phyloP scores from a whole-genome alignment of 192 early-diverging fungal genomes.

The Chytriomyces confervae region DNA sequence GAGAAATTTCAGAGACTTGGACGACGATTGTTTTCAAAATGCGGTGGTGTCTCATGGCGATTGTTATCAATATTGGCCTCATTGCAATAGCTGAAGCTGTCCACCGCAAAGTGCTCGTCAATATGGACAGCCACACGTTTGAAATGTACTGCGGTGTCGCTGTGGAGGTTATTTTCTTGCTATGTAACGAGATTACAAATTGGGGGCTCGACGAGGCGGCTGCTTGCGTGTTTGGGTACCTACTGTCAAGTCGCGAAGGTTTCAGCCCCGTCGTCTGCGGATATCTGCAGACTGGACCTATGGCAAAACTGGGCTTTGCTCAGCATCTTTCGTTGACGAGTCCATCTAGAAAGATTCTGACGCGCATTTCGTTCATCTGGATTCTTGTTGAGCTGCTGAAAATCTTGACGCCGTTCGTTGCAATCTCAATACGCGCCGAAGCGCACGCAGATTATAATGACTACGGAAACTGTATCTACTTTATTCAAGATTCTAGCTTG shows the following conservation, averaged over 20 bases:
- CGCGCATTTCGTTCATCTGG: constrained; percentile 30
- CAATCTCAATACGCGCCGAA: constrained; percentile 8
- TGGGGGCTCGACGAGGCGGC: constrained; percentile 22
- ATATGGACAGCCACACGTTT: background rate
- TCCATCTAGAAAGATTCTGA: constrained; percentile 23
- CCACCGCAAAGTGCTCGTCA: background rate
- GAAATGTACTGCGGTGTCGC: constrained; percentile 19
- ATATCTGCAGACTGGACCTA: constrained; percentile 24
- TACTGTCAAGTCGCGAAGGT: constrained; percentile 4
- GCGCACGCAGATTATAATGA: background rate
- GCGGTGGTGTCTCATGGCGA: constrained; percentile 14
- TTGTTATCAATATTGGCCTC: constrained; percentile 13
- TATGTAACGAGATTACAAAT: constrained; percentile 28
- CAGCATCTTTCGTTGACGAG: constrained; percentile 15
- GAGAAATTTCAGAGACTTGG: constrained; percentile 28
- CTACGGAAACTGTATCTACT: constrained; percentile 3
- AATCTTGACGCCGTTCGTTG: constrained; percentile 28
- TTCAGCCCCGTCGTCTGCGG: constrained; percentile 32
- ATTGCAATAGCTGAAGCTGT: background rate
- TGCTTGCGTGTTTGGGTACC: background rate
- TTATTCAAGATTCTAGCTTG: constrained; percentile 18
- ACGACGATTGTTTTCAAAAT: constrained; percentile 10
- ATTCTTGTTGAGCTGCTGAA: constrained; percentile 21
- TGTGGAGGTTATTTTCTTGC: constrained; percentile 19
- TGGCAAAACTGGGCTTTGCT: constrained; percentile 13